Evolutionary conservation across 176 grass and related monocot genomes (phyloP).

Genomic region (Aegilops sharonensis): DNA sequence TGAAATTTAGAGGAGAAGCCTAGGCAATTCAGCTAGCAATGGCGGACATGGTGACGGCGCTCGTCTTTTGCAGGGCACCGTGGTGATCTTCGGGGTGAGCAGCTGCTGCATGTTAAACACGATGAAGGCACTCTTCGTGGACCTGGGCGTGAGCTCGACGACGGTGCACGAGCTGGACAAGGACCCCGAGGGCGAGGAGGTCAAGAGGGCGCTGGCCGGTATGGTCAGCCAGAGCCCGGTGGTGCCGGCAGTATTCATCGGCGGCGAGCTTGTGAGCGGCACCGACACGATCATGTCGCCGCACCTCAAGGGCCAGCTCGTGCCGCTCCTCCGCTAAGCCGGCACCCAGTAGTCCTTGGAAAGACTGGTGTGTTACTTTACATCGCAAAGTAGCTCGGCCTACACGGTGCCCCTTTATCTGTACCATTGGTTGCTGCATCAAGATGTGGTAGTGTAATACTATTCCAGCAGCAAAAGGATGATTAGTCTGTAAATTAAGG

Average conservation of each 20-base stretch:
- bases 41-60: conserved; percentile 38
- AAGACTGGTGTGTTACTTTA: no score
- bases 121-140: conserved; percentile 50
- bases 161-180: conserved; percentile 48
- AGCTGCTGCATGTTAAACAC: conserved; percentile 58
- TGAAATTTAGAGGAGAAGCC: background rate
- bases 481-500: no score
- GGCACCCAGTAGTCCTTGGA: conserved; percentile 51
- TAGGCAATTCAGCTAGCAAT: background rate
- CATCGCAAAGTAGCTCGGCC: no score
- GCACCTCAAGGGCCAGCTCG: conserved; percentile 51
- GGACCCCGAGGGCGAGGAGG: conserved; percentile 39
- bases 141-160: conserved; percentile 38
- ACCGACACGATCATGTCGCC: conserved; percentile 58
- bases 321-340: conserved; percentile 47
- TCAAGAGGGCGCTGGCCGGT: conserved; percentile 38
- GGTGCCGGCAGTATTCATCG: conserved; percentile 57
- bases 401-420: no score
- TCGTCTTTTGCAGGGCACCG: conserved; percentile 43
- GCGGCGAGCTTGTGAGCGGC: conserved; percentile 52
- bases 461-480: no score
- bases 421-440: no score
- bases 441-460: no score
- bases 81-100: conserved; percentile 63
- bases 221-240: conserved; percentile 47